Evolutionary conservation across 306 rosid species (phyloP), one percentile per base, ranked within the genome.

Genomic region (Erythrophleum fordii): DNA sequence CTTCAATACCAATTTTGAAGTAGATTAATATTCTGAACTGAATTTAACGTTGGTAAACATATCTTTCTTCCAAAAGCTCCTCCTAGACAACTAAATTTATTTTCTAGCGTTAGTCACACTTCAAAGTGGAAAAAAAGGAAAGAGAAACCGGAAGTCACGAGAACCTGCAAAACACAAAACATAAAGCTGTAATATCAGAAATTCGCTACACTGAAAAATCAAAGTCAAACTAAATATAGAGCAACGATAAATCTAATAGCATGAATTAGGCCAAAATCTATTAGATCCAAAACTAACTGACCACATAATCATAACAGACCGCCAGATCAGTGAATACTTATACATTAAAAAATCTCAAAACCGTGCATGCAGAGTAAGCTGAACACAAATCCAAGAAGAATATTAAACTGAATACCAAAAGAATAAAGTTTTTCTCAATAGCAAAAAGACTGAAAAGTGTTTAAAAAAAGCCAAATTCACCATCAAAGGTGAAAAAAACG

Each of bases 101-200:
- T 29, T 68, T 51, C 60, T 45, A 79, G 69, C 70, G 60, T 68
- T 53, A 62, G 72, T 23, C 61, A 58, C 68, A 72, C 78, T 60
- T 58, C 59, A 14, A 37, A 34, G 73, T 7, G 69, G 23, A 20
- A 26, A 60, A 13, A 35, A 11, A 25, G 12, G 64, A 31, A 45
- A 7, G 46, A 67, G 25, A 14, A 11, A 5, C 34, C 28, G n/a
- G 51, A 45, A 76, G 65, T 1, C 8, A 16, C 75, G 1, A n/a
- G 8, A 75, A 79, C 88, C 92, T 88, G 89, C 81, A 81, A 69
- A 84, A 76, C 56, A 78, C 35, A 51, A 46, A 70, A 52, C 23
- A 77, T 5, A 69, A 76, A 66, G 3, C 64, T 51, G 42, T 2
- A 22, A 62, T 5, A 55, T 85, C 53, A 72, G 13, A 60, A 72